phyloP scores from a whole-genome alignment of 1,284 basidiomycete genomes.

The Ustanciosporium gigantosporum region DNA sequence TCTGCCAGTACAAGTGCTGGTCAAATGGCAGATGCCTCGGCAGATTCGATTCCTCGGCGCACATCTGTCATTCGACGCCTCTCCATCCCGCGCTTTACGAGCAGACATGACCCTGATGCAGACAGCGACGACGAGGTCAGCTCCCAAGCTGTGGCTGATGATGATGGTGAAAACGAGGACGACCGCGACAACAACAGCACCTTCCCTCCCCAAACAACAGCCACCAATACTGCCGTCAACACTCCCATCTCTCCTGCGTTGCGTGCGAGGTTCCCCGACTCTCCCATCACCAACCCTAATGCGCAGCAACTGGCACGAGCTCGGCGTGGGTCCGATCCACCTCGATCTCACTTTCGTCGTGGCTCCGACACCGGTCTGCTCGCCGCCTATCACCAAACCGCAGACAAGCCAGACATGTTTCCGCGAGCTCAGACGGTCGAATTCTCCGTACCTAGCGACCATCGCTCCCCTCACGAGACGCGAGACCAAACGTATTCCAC shows the following conservation, averaged over 20 bases:
- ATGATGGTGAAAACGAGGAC: not conserved
- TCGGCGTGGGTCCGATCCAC: conserved; percentile 40
- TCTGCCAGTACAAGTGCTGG: too few species aligned
- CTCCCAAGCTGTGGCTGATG: conserved; percentile 8
- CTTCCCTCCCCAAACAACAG: not conserved
- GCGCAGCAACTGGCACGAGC: conserved; percentile 6
- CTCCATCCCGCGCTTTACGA: conserved; percentile 27
- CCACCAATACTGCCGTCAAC: not conserved
- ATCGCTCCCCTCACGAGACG: conserved; percentile 7
- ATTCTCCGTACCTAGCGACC: conserved; percentile 63
- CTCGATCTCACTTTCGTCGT: conserved; percentile 20
- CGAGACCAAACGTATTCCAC: conserved; percentile 19
- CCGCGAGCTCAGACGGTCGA: conserved; percentile 68
- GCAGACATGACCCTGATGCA: conserved; percentile 21
- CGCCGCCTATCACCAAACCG: conserved; percentile 1
- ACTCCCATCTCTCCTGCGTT: conserved; percentile 11
- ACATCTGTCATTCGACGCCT: conserved; percentile 1
- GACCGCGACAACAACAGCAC: too few species aligned
- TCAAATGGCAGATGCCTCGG: not conserved
- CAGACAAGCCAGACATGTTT: conserved; percentile 58
- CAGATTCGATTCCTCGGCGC: conserved; percentile 2
- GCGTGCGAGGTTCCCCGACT: conserved; percentile 25
- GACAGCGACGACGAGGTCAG: conserved; percentile 24
- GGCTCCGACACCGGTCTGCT: conserved; percentile 37
- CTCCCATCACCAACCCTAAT: not conserved